Conservation (phyloP, 1,139 yeast genomes). For the Eremothecium gossypii region DNA sequence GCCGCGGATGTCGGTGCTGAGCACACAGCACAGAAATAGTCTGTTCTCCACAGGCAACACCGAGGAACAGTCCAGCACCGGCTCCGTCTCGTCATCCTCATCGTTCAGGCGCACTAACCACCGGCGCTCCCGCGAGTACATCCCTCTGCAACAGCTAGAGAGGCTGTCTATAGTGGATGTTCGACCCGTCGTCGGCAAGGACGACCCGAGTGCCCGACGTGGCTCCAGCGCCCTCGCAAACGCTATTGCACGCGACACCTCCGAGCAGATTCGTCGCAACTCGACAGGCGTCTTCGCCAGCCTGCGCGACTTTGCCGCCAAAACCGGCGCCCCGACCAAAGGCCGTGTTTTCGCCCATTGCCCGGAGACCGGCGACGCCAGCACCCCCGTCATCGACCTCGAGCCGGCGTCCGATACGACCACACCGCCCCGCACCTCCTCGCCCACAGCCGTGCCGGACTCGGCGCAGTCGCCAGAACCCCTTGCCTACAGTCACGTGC, state of each 20-base stretch:
- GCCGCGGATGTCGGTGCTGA: slow-evolving; percentile 1
- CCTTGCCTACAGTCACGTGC: no score
- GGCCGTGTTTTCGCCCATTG: slow-evolving; percentile 21
- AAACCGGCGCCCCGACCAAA: slow-evolving; percentile 14
- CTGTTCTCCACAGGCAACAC: neutral
- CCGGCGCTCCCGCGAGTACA: neutral
- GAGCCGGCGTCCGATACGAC: neutral
- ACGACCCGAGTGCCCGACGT: neutral
- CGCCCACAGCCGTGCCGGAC: no score
- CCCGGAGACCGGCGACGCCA: slow-evolving; percentile 16
- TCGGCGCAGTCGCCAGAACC: no score
- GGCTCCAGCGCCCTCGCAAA: neutral
- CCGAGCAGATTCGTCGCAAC: slow-evolving; percentile 24
- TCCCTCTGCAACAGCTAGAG: slow-evolving; percentile 1
- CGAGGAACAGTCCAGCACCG: neutral
- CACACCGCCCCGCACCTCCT: no score
- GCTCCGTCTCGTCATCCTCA: neutral
- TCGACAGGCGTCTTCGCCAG: slow-evolving; percentile 15
- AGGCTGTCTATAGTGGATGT: no score
- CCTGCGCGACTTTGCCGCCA: slow-evolving; percentile 17
- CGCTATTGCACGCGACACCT: slow-evolving; percentile 15
- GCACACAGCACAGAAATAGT: neutral
- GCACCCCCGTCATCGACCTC: slow-evolving; percentile 15
- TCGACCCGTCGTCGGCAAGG: neutral
- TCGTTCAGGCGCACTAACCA: neutral